Evolutionary conservation across 2,329 filamentous ascomycete genomes (phyloP).

Genomic region (Aureobasidium zeae): DNA sequence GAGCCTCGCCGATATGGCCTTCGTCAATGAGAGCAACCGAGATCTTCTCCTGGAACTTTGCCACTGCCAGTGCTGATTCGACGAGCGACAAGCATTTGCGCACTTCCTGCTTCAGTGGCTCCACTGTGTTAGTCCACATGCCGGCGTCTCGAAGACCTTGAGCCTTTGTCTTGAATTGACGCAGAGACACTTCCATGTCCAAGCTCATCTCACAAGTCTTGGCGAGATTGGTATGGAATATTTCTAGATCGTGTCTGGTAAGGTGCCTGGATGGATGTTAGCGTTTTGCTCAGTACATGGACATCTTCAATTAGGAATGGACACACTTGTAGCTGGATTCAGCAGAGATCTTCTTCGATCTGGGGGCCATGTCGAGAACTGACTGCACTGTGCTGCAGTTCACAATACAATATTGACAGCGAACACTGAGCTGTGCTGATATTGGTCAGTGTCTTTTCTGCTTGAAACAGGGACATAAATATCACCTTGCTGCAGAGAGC

Average conservation of each 20-base stretch:
- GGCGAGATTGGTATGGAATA: not conserved
- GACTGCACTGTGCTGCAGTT: too few species aligned
- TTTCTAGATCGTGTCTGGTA: conserved; percentile 3
- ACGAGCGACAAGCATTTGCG: not conserved
- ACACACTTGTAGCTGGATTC: not conserved
- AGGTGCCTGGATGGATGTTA: not conserved
- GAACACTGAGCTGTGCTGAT: too few species aligned
- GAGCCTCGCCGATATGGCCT: not conserved
- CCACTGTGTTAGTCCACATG: not conserved
- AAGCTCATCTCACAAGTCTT: not conserved
- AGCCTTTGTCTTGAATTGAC: not conserved
- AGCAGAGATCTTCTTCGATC: not conserved
- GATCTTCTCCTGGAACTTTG: not conserved
- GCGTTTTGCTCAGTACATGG: not conserved
- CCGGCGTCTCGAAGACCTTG: not conserved
- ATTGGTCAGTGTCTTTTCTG: too few species aligned
- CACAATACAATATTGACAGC: too few species aligned
- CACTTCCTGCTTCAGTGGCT: not conserved
- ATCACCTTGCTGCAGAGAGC: too few species aligned
- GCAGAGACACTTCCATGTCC: not conserved
- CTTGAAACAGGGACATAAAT: too few species aligned
- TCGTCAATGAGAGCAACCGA: not conserved
- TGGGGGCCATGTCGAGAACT: conserved; percentile 1
- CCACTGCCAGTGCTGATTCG: not conserved
- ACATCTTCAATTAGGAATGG: not conserved